phyloP scores from a whole-genome alignment of 805 yeast genomes.

The Kuraishia hungarica region DNA sequence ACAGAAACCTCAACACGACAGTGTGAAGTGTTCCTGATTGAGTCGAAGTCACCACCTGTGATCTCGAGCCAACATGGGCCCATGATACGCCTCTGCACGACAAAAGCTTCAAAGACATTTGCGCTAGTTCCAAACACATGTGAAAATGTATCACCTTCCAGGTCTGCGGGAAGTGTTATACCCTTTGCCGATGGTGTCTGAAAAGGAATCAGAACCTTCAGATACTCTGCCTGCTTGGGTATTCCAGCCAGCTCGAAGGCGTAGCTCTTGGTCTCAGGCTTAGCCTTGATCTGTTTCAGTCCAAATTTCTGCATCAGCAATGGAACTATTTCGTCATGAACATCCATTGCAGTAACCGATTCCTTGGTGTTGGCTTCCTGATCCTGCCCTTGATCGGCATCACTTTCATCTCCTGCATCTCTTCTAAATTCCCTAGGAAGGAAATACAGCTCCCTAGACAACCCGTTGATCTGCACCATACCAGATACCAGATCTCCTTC shows the following conservation, averaged over 20 bases:
- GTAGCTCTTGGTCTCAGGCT: conserved; percentile 67
- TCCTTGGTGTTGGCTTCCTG: conserved; percentile 16
- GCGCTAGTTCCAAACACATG: conserved; percentile 76
- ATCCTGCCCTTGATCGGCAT: not conserved
- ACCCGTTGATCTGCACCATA: conserved; percentile 64
- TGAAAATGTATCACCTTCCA: conserved; percentile 68
- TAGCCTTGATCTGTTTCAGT: conserved; percentile 53
- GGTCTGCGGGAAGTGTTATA: conserved; percentile 45
- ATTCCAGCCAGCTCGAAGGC: conserved; percentile 81
- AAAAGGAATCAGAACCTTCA: conserved; percentile 71
- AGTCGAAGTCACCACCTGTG: conserved; percentile 48
- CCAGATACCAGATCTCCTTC: conserved; percentile 60
- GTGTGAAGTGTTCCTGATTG: conserved; percentile 62
- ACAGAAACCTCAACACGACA: conserved; percentile 71
- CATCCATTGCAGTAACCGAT: conserved; percentile 48
- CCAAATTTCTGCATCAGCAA: conserved; percentile 56
- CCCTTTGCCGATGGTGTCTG: conserved; percentile 48
- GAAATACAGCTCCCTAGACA: conserved; percentile 66
- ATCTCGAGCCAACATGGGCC: conserved; percentile 97
- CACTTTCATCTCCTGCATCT: conserved; percentile 11
- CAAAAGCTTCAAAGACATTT: conserved; percentile 76
- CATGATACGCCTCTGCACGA: conserved; percentile 75
- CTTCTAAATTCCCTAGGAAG: conserved; percentile 48
- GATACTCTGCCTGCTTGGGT: conserved; percentile 73
- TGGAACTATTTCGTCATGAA: conserved; percentile 69